These are phyloP conservation scores for Phytophthora sp. DNA, from an alignment of 352 stramenopile species.

Conservation along the genomic window DNA sequence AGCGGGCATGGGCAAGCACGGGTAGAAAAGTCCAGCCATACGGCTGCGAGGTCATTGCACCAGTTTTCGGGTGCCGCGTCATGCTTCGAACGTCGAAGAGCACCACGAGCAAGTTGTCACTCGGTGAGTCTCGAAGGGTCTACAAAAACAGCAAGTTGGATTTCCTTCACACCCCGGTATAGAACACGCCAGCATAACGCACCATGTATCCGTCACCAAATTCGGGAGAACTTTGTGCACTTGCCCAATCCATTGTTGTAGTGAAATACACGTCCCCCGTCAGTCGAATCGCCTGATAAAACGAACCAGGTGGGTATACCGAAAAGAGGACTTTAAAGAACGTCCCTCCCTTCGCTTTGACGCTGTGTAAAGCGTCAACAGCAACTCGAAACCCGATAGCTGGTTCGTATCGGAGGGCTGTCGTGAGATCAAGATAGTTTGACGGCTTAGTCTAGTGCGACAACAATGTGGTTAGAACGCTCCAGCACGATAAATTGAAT, in stretches of 20 bases:
- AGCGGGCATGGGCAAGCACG: constrained; percentile 42
- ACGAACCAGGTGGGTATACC: constrained; percentile 55
- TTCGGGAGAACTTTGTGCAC: constrained; percentile 53
- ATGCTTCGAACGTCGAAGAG: constrained; percentile 68
- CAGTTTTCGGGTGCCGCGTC: constrained; percentile 50
- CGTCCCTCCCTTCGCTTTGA: constrained; percentile 48
- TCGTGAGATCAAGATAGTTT: constrained; percentile 48
- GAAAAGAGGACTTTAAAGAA: constrained; percentile 72
- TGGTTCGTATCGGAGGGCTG: constrained; percentile 57
- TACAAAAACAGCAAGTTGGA: constrained; percentile 25
- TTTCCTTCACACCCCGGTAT: neutral
- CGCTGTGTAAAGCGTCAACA: constrained; percentile 70
- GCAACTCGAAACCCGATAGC: constrained; percentile 71
- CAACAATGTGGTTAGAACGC: neutral
- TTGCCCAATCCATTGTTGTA: constrained; percentile 66
- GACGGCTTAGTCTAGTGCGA: constrained; percentile 45
- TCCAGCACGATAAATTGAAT: neutral
- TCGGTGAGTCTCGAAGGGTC: constrained; percentile 50
- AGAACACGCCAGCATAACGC: neutral
- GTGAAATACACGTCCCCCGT: constrained; percentile 66
- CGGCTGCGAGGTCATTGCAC: constrained; percentile 45
- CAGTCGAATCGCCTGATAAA: constrained; percentile 66
- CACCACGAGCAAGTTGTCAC: constrained; percentile 35
- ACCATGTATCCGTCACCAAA: constrained; percentile 71
- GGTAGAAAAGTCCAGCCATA: constrained; percentile 75